These are phyloP conservation scores for Penicillium nordicum DNA, from an alignment of 2,329 filamentous ascomycete species.

Conservation along the genomic window DNA sequence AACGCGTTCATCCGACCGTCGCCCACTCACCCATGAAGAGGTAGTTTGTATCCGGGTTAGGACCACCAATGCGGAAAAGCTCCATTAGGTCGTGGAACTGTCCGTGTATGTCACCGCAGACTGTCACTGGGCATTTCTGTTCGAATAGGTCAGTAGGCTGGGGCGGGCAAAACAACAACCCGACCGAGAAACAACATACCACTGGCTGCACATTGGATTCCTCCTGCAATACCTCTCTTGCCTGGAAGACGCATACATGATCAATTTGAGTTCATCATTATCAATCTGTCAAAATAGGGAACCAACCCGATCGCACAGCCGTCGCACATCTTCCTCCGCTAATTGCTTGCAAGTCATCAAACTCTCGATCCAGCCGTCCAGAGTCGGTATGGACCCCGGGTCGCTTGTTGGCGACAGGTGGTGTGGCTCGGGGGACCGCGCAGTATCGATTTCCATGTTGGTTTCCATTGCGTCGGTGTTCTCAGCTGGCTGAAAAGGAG, in stretches of 20 bases:
- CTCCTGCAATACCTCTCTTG: slow-evolving; percentile 91
- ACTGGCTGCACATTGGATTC: slow-evolving; percentile 99
- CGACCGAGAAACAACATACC: slow-evolving; percentile 56
- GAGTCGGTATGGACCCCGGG: slow-evolving; percentile 82
- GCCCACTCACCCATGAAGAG: slow-evolving; percentile 84
- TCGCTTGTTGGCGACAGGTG: slow-evolving; percentile 74
- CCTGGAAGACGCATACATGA: slow-evolving; percentile 52
- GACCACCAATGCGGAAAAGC: slow-evolving; percentile 97
- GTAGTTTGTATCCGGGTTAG: slow-evolving; percentile 98
- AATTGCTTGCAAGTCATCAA: slow-evolving; percentile 99
- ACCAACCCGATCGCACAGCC: slow-evolving; percentile 93
- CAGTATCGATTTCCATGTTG: slow-evolving; percentile 94
- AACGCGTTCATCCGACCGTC: slow-evolving; percentile 10
- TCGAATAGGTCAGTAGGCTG: slow-evolving; percentile 20
- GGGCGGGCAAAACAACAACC: slow-evolving; percentile 4
- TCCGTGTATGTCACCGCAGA: slow-evolving; percentile 98
- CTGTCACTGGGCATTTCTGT: slow-evolving; percentile 96
- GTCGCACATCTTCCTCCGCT: slow-evolving; percentile 87
- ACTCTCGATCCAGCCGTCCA: slow-evolving; percentile 98
- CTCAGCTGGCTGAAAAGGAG: slow-evolving; percentile 25
- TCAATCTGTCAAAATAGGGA: slow-evolving; percentile 11
- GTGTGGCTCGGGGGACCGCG: slow-evolving; percentile 74
- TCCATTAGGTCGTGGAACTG: slow-evolving; percentile 99
- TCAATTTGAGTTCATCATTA: slow-evolving; percentile 16
- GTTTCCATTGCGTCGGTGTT: slow-evolving; percentile 68